Evolutionary conservation across 768 basidiomycete species (phyloP), one percentile per base, ranked within the genome.

Genomic region (Suillus paluster): DNA sequence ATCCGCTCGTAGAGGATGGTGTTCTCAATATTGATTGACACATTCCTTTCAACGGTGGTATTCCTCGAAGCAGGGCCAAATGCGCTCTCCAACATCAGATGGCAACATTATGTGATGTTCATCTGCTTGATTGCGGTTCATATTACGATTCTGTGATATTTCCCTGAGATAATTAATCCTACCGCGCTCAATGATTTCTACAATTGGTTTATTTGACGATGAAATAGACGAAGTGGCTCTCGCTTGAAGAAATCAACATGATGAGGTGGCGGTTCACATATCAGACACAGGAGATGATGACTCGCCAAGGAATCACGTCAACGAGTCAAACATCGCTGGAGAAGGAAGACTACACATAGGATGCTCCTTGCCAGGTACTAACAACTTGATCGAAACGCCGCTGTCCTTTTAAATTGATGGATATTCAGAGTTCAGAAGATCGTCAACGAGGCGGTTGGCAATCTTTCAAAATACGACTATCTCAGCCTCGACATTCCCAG

Each of bases 1-100:
- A 48, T 49, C 46, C 36, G 44, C 21, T 33, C 44, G 19, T 56
- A 62, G 19, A 57, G 42, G 19, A 59, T 39, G 44, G 38, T 57
- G 15, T 46, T 63, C n/a, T 63, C 57, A 17, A 63, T 45, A n/a
- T n/a, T n/a, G 38, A 39, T 49, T 2, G 61, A 34, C 57, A 45
- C 57, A 8, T 63, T 59, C 21, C 62, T 63, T 41, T 50, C 49
- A 12, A 63, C 38, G 57, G 53, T 59, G 19, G 55, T 58, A 10
- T 62, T 62, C 23, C 46, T 62, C 8, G 44, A 57, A 46, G 33
- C 49, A 30, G 61, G 23, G 3, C 53, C 45, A 46, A 36, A 42
- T 19, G 60, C 52, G 17, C 53, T 56, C 15, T 52, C 12, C 45
- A 46, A 3, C 9, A 62, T 39, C 36, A 46, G n/a, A 33, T 58